Percentiles rank a stretch among this genome's conserved stretches.
phyloP scores from a whole-genome alignment of 2,329 filamentous ascomycete species.

The Xylaria sp. region DNA sequence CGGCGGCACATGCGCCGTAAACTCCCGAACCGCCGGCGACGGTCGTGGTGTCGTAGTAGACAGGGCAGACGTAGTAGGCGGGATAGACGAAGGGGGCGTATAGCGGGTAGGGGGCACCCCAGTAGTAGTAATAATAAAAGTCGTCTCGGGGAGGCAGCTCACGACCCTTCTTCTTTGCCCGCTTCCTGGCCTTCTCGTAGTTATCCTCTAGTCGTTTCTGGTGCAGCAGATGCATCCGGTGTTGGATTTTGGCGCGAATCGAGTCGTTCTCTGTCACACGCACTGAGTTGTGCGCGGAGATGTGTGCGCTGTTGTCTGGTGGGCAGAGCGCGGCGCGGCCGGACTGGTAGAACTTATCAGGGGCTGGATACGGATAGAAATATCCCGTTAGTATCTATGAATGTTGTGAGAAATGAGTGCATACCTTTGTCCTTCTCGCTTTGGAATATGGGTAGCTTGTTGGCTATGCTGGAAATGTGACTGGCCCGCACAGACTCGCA shows the following conservation, averaged over 20 bases:
- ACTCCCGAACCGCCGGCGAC: constrained; percentile 50
- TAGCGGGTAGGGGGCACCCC: constrained; percentile 63
- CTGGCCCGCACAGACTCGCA: constrained; percentile 76
- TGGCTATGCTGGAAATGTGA: constrained; percentile 59
- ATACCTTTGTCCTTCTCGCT: constrained; percentile 55
- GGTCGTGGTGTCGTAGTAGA: constrained; percentile 49
- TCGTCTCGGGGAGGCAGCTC: constrained; percentile 58
- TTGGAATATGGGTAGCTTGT: constrained; percentile 57
- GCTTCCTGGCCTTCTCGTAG: constrained; percentile 64
- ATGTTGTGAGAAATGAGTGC: constrained; percentile 27
- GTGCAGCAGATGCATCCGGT: constrained; percentile 52
- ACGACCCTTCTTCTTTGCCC: constrained; percentile 62
- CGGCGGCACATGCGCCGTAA: constrained; percentile 56
- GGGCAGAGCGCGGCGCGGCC: constrained; percentile 61
- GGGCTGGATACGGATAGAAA: constrained; percentile 41
- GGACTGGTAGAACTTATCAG: constrained; percentile 60
- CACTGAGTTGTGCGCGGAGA: constrained; percentile 78
- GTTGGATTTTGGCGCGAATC: constrained; percentile 46
- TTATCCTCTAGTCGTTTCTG: constrained; percentile 59
- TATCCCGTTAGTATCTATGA: not conserved
- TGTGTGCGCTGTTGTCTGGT: constrained; percentile 71
- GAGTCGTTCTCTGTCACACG: constrained; percentile 44
- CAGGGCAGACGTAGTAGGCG: constrained; percentile 31
- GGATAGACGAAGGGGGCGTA: constrained; percentile 60
- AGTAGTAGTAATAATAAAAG: constrained; percentile 61